Evolutionary conservation across 2,329 filamentous ascomycete species (phyloP), one percentile per base, ranked within the genome.

Genomic region (Botryotinia convoluta): DNA sequence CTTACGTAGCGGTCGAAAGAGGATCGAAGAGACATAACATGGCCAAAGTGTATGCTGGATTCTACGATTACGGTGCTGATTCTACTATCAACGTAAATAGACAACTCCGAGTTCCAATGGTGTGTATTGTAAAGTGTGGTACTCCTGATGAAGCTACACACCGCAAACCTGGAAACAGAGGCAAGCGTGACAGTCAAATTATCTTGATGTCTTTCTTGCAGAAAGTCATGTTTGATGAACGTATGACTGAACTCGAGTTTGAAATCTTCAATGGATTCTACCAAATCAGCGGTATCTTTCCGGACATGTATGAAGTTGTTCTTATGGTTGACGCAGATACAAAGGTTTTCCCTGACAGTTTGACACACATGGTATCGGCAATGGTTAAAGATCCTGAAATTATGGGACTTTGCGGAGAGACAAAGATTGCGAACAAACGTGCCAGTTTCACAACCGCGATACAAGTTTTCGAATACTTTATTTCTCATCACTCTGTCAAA

Each of bases 181-280:
- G 96, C 83, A 99, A 99, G 87, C 93, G 96, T 82, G 96, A 99
- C 87, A 97, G 94, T 85, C 96, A 99, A 83, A 98, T 99, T 80
- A 96, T 99, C 78, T 88, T 99, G 77, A 99, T 99, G 96, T 98
- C 95, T 8, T 99, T 99, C 87, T 85, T 99, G 78, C 96, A 99
- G 82, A 99, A 99, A 85, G 96, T 99, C 81, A 99, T 99, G 96
- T 99, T 99, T 80, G 96, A 99, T 82, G 97, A 99, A 84, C 93
- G 96, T 75, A 99, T 99, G 96, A 99, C 97, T 29, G 95, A 99
- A 83, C 91, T 99, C 70, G 96, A 99, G 83, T 99, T 94, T 81
- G 96, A 99, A 82, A 98, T 99, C 93, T 99, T 99, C 86, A 99
- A 98, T 82, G 96, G 96, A 71, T 87, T 99, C 76, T 99, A 95